A percentile compares a stretch with the other conserved stretches of the same genome.
Evolutionary conservation across 495 filamentous ascomycete species (phyloP).

Genomic region (Margaritispora aquatica): DNA sequence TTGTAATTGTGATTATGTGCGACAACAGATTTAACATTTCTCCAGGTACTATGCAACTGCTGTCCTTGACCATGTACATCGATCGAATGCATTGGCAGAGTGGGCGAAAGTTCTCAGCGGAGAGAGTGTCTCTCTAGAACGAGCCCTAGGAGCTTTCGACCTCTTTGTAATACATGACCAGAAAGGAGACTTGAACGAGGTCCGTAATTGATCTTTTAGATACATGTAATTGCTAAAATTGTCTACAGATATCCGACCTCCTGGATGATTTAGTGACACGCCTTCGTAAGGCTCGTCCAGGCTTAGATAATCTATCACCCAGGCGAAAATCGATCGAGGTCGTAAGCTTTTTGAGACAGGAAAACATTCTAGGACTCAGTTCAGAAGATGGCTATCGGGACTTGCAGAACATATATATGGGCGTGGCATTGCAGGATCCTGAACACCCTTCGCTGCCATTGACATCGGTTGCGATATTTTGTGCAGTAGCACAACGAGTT

Average conservation of each 20-base stretch:
- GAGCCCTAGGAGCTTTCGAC: constrained; percentile 75
- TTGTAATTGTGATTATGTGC: background rate
- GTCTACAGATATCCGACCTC: constrained; percentile 47
- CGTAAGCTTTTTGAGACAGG: constrained; percentile 55
- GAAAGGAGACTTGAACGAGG: constrained; percentile 67
- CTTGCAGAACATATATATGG: constrained; percentile 80
- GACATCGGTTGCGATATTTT: constrained; percentile 58
- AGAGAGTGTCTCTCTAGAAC: constrained; percentile 57
- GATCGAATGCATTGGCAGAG: constrained; percentile 67
- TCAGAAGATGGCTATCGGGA: constrained; percentile 62
- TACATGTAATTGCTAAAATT: too few relatives aligned
- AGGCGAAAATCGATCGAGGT: constrained; percentile 62
- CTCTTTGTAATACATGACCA: constrained; percentile 73
- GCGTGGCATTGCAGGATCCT: constrained; percentile 61
- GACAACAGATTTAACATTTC: constrained; percentile 1
- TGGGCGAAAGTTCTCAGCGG: constrained; percentile 45
- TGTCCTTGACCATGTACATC: constrained; percentile 72
- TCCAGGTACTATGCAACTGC: constrained; percentile 67
- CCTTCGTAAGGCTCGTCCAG: constrained; percentile 43
- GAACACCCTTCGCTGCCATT: constrained; percentile 71
- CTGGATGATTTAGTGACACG: constrained; percentile 56
- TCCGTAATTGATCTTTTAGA: too few relatives aligned
- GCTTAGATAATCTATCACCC: constrained; percentile 44
- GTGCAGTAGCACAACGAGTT: constrained; percentile 41
- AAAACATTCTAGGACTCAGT: constrained; percentile 62